Evolutionary conservation across 2,329 filamentous ascomycete species (phyloP), one percentile per base, ranked within the genome.

Genomic region (Alternaria novae-zelandiae): DNA sequence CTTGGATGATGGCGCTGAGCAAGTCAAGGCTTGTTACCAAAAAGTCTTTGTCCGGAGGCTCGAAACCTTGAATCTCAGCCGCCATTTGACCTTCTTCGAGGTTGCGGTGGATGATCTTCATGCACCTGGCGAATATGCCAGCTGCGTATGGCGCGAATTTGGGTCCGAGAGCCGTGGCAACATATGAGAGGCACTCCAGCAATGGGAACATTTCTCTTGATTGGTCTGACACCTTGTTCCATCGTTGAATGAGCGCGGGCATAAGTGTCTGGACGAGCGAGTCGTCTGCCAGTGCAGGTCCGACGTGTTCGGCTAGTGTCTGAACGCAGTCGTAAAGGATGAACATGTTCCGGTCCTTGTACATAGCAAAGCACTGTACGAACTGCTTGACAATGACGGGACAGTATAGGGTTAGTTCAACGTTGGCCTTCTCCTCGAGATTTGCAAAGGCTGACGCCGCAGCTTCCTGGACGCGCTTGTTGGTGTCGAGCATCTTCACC

Each of bases 321-420:
- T 99, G 96, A 32, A 99, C 93, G 79, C 96, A 98, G 82, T 99
- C 96, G 83, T 99, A 99, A 32, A 99, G 88, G 58, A 98, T 96
- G 83, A 96, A 97, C 89, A 98, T 97, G 83, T 99, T 99, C 74
- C 93, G 91, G 81, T 98, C 95, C 86, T 99, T 98, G 88, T 98
- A 99, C 81, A 92, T 94, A 57, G 86, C 87, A 81, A 99, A 99
- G 80, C 96, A 99, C 64, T 87, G 86, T 56, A 97, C 94, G 75
- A 95, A 98, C 78, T 98, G 96, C 65, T 90, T 90, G 57, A 98
- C 88, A 73, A 99, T 98, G 25, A 94, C 92, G 26, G 90, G 87
- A 73, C 93, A 94, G 82, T 97, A 99, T 0, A 93, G 93, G 67
- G 90, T 89, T 45, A 99, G 83, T 65, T 90, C 87, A 67, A 89